Evolutionary conservation across 768 basidiomycete genomes (phyloP).

Genomic region (Hortiboletus flavorubellus): DNA sequence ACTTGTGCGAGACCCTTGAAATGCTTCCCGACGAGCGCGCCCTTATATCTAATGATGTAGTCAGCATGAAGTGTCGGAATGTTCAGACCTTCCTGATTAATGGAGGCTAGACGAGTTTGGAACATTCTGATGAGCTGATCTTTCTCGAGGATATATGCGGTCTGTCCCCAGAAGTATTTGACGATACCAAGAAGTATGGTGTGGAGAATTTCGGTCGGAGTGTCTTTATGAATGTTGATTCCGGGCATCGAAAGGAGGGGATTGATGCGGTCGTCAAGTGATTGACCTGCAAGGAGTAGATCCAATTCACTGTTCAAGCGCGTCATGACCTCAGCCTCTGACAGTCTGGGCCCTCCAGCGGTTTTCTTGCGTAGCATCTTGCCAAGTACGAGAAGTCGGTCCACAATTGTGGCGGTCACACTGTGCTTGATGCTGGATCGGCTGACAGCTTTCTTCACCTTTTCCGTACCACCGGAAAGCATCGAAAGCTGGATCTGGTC

Average conservation of each 20-base stretch:
- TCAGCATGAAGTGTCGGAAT: slow-evolving; percentile 23
- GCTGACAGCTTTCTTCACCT: slow-evolving; percentile 21
- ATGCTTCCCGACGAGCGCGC: slow-evolving; percentile 31
- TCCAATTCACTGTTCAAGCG: slow-evolving; percentile 7
- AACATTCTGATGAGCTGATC: slow-evolving; percentile 15
- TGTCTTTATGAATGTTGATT: slow-evolving; percentile 32
- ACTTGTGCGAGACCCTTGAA: slow-evolving; percentile 32
- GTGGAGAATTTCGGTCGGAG: slow-evolving; percentile 33
- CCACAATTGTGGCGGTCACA: slow-evolving; percentile 27
- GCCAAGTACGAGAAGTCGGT: slow-evolving; percentile 32
- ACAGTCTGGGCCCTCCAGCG: not conserved
- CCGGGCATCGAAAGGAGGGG: slow-evolving; percentile 16
- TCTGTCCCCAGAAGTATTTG: slow-evolving; percentile 35
- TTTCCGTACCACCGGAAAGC: slow-evolving; percentile 6
- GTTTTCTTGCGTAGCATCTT: slow-evolving; percentile 2
- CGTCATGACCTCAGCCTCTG: not conserved
- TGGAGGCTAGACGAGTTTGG: slow-evolving; percentile 23
- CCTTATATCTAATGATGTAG: slow-evolving; percentile 33
- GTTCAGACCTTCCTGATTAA: slow-evolving; percentile 25
- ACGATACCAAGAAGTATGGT: slow-evolving; percentile 33
- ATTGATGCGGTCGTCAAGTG: slow-evolving; percentile 11
- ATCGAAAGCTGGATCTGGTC: slow-evolving; percentile 5
- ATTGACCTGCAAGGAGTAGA: not conserved
- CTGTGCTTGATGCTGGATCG: slow-evolving; percentile 37
- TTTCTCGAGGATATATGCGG: slow-evolving; percentile 21